Conservation (phyloP, 2,329 filamentous ascomycete species). For the Colletotrichum musicola region DNA sequence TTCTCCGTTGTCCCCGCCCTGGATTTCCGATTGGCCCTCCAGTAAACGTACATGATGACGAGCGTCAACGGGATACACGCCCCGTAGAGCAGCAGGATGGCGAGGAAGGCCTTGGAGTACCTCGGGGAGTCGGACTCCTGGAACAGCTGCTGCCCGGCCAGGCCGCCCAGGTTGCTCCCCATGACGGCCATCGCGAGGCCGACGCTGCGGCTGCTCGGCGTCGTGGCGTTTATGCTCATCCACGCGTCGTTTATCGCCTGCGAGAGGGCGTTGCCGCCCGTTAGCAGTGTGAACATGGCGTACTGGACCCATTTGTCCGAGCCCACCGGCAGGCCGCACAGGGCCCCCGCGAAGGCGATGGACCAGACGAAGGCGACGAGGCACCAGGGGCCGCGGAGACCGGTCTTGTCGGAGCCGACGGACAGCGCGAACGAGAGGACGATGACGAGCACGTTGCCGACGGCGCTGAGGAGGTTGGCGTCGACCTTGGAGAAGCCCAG, state of each 20-base stretch:
- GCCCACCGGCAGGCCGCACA: constrained; percentile 21
- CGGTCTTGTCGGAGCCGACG: constrained; percentile 35
- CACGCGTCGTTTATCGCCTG: constrained; percentile 38
- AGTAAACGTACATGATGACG: constrained; percentile 42
- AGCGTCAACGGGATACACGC: constrained; percentile 39
- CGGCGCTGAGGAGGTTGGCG: constrained; percentile 42
- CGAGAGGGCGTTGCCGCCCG: constrained; percentile 34
- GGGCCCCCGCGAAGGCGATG: constrained; percentile 36
- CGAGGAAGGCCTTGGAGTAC: constrained; percentile 35
- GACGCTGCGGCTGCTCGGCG: constrained; percentile 28
- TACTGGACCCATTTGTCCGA: constrained; percentile 30
- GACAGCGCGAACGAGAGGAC: constrained; percentile 25
- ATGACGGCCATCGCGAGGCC: constrained; percentile 39
- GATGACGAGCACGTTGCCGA: constrained; percentile 38
- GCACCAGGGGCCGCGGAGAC: constrained; percentile 34
- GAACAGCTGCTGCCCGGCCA: constrained; percentile 36
- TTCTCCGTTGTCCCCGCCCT: not conserved
- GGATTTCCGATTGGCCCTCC: constrained; percentile 41
- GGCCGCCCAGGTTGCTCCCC: constrained; percentile 35
- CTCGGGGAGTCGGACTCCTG: constrained; percentile 29
- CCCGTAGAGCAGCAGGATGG: constrained; percentile 32
- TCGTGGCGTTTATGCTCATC: constrained; percentile 36
- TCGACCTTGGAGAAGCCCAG: constrained; percentile 39
- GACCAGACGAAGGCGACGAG: constrained; percentile 34
- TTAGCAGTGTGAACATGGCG: constrained; percentile 37